Evolutionary conservation across 805 yeast genomes (phyloP).

Genomic region (Yarrowia sp.): DNA sequence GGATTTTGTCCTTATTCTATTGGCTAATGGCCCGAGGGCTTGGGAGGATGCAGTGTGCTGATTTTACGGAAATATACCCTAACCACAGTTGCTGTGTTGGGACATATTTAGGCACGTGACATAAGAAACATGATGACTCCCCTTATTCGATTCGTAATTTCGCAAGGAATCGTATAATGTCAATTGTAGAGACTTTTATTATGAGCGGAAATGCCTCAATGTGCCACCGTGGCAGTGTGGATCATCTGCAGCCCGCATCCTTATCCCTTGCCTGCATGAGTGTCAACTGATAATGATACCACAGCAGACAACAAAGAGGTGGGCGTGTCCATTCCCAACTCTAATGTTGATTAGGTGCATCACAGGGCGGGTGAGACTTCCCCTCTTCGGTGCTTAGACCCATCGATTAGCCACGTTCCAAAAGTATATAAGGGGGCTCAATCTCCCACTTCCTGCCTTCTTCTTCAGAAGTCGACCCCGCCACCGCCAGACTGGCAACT

Average conservation of each 20-base stretch:
- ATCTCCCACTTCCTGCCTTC: background rate
- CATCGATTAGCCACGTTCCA: background rate
- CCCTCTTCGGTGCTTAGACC: background rate
- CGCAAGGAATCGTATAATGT: background rate
- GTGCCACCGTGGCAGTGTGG: background rate
- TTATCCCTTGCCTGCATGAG: background rate
- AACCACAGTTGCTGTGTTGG: background rate
- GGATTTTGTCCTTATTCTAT: constrained; percentile 24
- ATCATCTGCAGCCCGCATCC: background rate
- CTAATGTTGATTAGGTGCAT: constrained; percentile 3
- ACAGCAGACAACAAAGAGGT: background rate
- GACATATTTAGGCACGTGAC: background rate
- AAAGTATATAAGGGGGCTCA: background rate
- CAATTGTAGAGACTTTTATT: background rate
- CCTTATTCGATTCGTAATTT: background rate
- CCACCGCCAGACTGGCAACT: constrained; percentile 13
- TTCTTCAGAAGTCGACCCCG: constrained; percentile 8
- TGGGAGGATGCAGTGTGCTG: constrained; percentile 4
- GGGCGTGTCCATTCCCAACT: background rate
- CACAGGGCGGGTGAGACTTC: background rate
- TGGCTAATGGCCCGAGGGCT: constrained; percentile 23
- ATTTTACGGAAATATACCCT: background rate
- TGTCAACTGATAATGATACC: constrained; percentile 4
- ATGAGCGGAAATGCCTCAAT: background rate
- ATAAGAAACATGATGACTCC: background rate